Evolutionary conservation across 2,329 filamentous ascomycete genomes (phyloP).

Genomic region (Cucurbitaria berberidis): DNA sequence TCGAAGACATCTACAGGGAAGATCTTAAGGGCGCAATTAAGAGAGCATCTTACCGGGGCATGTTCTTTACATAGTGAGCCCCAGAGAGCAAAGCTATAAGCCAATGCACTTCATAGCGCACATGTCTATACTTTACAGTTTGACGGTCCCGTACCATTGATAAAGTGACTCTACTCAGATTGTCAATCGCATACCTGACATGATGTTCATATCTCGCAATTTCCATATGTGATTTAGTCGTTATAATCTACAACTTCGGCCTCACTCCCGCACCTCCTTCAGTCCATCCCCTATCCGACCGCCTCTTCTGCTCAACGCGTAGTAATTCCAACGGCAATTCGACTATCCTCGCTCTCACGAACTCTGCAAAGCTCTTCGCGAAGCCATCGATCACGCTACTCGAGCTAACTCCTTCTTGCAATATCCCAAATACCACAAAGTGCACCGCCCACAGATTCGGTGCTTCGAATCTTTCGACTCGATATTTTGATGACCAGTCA

Average conservation of each 20-base stretch:
- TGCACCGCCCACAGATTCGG: conserved; percentile 45
- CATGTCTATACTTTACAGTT: no score
- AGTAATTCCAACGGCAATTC: conserved; percentile 10
- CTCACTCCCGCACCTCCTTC: not conserved
- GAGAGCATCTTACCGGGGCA: not conserved
- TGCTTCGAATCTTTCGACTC: conserved; percentile 19
- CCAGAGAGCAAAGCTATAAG: not conserved
- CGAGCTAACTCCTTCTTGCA: conserved; percentile 49
- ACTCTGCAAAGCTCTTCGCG: conserved; percentile 44
- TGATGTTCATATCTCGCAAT: no score
- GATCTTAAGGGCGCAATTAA: conserved; percentile 5
- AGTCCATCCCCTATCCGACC: not conserved
- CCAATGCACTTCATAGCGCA: no score
- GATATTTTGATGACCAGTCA: conserved; percentile 17
- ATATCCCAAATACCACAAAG: conserved; percentile 53
- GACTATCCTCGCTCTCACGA: conserved; percentile 24
- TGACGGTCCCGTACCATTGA: no score
- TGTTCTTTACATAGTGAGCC: not conserved
- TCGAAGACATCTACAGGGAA: conserved; percentile 21
- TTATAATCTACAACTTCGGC: not conserved
- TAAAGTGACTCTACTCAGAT: no score
- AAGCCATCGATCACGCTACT: conserved; percentile 45
- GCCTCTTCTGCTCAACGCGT: conserved; percentile 5
- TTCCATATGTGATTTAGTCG: not conserved
- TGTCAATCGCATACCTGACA: no score